phyloP scores from a whole-genome alignment of 2,329 filamentous ascomycete species.

The Xylaria sp. region DNA sequence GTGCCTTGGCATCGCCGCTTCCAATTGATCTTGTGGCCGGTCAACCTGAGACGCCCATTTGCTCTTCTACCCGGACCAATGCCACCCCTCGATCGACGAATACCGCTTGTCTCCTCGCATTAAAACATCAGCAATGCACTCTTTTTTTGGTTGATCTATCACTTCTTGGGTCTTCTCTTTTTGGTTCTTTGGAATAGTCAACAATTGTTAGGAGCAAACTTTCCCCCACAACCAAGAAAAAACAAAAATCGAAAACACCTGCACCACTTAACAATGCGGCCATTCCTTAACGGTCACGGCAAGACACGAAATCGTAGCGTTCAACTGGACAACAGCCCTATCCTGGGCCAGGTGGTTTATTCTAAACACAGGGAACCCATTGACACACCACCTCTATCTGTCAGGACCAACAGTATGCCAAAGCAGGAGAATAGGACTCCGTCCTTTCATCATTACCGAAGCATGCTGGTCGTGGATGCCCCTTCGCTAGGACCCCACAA shows the following conservation, averaged over 20 bases:
- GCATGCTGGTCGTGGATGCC: conserved; percentile 64
- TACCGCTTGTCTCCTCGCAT: conserved; percentile 23
- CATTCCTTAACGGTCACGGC: conserved; percentile 56
- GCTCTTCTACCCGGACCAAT: conserved; percentile 18
- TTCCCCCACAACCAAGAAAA: conserved; percentile 41
- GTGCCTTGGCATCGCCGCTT: conserved; percentile 34
- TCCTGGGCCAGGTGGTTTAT: conserved; percentile 33
- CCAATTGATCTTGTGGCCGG: conserved; percentile 32
- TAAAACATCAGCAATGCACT: conserved; percentile 44
- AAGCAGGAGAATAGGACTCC: conserved; percentile 50
- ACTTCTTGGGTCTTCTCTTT: conserved; percentile 55
- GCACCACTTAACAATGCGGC: conserved; percentile 53
- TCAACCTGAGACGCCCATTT: conserved; percentile 27
- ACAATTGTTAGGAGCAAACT: conserved; percentile 51
- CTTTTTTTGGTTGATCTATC: conserved; percentile 56
- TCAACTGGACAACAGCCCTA: conserved; percentile 54
- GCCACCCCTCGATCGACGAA: conserved; percentile 28
- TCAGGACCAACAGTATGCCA: conserved; percentile 51
- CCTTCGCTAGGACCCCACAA: conserved; percentile 57
- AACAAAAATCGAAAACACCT: conserved; percentile 35
- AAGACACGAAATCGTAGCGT: conserved; percentile 60
- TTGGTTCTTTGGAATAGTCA: conserved; percentile 51
- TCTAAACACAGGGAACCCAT: conserved; percentile 37
- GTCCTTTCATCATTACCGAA: conserved; percentile 55
- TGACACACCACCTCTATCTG: conserved; percentile 42